phyloP scores from a whole-genome alignment of 2,329 filamentous ascomycete genomes.

The Calcarisporium arbuscula region DNA sequence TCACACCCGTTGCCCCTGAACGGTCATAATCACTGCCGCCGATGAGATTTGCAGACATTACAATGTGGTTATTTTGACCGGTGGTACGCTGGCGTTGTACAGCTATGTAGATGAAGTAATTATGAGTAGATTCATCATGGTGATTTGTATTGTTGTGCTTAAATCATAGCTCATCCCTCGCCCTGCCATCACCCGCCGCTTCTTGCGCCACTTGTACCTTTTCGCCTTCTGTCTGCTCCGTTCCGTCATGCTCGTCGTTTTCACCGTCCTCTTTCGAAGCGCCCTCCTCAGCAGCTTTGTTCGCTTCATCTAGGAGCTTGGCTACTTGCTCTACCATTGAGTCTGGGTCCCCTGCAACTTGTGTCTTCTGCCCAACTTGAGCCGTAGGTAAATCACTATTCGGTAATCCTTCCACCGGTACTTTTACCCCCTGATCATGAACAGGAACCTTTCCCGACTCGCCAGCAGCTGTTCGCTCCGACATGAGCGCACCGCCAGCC shows the following conservation, averaged over 20 bases:
- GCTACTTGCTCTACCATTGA: conserved; percentile 48
- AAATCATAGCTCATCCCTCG: conserved; percentile 31
- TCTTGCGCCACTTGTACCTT: conserved; percentile 14
- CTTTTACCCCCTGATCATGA: conserved; percentile 20
- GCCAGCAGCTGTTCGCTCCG: conserved; percentile 19
- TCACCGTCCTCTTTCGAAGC: conserved; percentile 13
- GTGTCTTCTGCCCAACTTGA: conserved; percentile 30
- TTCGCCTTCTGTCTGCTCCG: neutral
- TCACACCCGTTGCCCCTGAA: conserved; percentile 33
- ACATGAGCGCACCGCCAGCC: conserved; percentile 46
- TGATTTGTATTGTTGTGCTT: conserved; percentile 3
- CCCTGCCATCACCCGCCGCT: conserved; percentile 19
- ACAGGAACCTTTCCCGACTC: conserved; percentile 18
- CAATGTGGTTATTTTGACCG: too few species aligned
- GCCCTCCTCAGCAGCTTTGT: conserved; percentile 23
- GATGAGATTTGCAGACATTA: too few species aligned
- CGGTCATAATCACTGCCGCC: conserved; percentile 21
- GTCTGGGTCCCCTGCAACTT: conserved; percentile 25
- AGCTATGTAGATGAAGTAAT: too few species aligned
- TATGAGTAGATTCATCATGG: conserved; percentile 1
- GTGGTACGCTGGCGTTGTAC: neutral
- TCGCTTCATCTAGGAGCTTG: conserved; percentile 43
- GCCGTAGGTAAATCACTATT: conserved; percentile 43
- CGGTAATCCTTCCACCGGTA: conserved; percentile 27
- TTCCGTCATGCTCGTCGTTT: conserved; percentile 8